A percentile compares a stretch with the other conserved stretches of the same genome.
Conservation (phyloP, 345 rosid genomes). For the Adansonia digitata region DNA sequence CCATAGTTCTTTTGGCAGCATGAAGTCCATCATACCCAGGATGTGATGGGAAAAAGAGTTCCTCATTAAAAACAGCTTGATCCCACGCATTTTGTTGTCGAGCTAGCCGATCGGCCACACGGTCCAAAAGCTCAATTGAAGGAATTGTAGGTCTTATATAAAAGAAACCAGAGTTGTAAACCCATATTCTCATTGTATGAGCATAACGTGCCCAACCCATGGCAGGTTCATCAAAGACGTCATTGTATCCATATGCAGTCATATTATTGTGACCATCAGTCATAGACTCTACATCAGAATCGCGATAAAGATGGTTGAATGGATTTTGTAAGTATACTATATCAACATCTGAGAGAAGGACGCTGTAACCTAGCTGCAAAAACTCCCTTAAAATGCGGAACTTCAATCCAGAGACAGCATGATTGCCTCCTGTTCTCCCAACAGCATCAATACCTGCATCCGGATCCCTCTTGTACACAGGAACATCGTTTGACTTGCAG, state of each 20-base stretch:
- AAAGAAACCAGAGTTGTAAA: conserved; percentile 94
- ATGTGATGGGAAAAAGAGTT: conserved; percentile 78
- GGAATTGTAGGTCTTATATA: conserved; percentile 82
- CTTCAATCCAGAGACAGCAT: conserved; percentile 88
- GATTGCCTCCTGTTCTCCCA: conserved; percentile 76
- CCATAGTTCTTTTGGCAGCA: conserved; percentile 86
- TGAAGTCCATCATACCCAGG: conserved; percentile 80
- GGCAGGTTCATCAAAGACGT: conserved; percentile 78
- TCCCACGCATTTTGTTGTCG: conserved; percentile 61
- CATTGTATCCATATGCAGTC: conserved; percentile 84
- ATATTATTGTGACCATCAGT: conserved; percentile 75
- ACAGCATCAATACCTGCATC: conserved; percentile 59
- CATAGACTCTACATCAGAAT: conserved; percentile 96
- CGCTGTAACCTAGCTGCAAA: conserved; percentile 82
- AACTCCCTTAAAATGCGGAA: conserved; percentile 86
- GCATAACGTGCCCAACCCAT: conserved; percentile 99
- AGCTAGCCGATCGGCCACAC: conserved; percentile 72
- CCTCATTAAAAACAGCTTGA: conserved; percentile 94
- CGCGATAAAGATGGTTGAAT: conserved; percentile 70
- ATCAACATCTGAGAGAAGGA: conserved; percentile 90
- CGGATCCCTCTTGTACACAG: conserved; percentile 78
- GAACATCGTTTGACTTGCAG: conserved; percentile 71
- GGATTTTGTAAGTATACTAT: conserved; percentile 85
- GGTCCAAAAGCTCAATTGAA: conserved; percentile 79
- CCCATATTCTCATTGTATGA: conserved; percentile 98